A percentile compares a stretch with the other conserved stretches of the same genome.
Evolutionary conservation across 768 basidiomycete species (phyloP).

Genomic region (Lactarius quietus): DNA sequence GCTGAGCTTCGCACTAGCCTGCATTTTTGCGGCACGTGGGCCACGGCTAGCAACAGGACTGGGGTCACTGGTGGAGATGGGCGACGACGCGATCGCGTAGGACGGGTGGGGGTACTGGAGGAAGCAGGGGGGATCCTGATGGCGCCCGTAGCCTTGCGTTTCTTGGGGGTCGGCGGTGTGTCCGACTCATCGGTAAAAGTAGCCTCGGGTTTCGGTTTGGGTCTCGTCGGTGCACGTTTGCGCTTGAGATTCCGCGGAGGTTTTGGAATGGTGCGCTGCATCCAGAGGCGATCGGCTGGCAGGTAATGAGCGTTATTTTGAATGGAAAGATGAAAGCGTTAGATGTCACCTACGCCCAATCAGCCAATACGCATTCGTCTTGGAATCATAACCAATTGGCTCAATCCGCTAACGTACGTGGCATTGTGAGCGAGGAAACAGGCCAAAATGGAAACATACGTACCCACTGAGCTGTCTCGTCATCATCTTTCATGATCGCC

Average conservation of each 20-base stretch:
- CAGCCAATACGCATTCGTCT: constrained; percentile 79
- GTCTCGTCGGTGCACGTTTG: constrained; percentile 37
- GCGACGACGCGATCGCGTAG: constrained; percentile 10
- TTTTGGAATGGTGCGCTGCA: constrained; percentile 66
- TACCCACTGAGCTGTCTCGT: constrained; percentile 77
- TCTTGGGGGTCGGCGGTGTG: constrained; percentile 25
- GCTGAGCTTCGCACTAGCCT: constrained; percentile 66
- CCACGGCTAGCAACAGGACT: constrained; percentile 38
- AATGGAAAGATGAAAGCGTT: background rate
- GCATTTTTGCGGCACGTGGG: constrained; percentile 63
- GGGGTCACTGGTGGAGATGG: constrained; percentile 6
- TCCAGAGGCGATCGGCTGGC: constrained; percentile 79
- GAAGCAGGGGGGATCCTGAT: constrained; percentile 8
- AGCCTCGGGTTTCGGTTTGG: constrained; percentile 17
- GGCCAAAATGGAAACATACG: constrained; percentile 28
- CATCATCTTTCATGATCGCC: constrained; percentile 72
- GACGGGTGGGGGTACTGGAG: constrained; percentile 12
- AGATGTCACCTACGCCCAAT: constrained; percentile 60
- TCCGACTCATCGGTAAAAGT: constrained; percentile 29
- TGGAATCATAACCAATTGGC: constrained; percentile 80
- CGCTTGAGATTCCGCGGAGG: constrained; percentile 41
- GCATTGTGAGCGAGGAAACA: constrained; percentile 9
- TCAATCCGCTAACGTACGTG: constrained; percentile 60
- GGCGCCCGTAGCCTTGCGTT: constrained; percentile 26
- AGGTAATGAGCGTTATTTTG: background rate